A percentile compares a stretch with the other conserved stretches of the same genome.
Evolutionary conservation across 116 monocot genomes (phyloP).

Genomic region (Dioscorea cayenensis): DNA sequence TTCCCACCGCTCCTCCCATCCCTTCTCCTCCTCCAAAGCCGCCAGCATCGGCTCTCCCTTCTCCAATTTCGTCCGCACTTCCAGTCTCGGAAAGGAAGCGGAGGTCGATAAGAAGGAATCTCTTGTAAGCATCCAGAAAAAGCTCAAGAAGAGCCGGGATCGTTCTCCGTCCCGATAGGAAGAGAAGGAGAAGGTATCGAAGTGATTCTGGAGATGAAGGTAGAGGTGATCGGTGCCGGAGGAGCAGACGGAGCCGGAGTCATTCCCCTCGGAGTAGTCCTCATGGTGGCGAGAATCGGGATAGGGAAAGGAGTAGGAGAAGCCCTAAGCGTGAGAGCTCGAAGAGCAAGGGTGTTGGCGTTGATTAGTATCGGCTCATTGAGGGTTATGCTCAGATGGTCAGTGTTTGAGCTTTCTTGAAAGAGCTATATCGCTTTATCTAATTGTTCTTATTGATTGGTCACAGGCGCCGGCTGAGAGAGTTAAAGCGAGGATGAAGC

Average conservation of each 20-base stretch:
- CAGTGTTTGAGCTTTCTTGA: background rate
- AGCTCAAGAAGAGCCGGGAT: slow-evolving; percentile 30
- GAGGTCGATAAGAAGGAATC: slow-evolving; percentile 16
- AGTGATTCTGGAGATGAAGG: slow-evolving; percentile 7
- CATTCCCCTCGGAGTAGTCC: slow-evolving; percentile 6
- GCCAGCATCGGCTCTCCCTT: background rate
- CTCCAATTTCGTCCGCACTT: too few relatives aligned
- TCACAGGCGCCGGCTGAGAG: slow-evolving; percentile 72
- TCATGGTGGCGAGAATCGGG: background rate
- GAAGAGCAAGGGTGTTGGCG: slow-evolving; percentile 7
- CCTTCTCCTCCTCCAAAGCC: slow-evolving; percentile 53
- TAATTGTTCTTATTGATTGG: slow-evolving; percentile 5
- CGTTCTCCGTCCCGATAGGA: slow-evolving; percentile 9
- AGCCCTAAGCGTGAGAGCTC: slow-evolving; percentile 4
- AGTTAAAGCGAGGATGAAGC: slow-evolving; percentile 92
- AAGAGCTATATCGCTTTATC: background rate
- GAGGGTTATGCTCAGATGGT: slow-evolving; percentile 84
- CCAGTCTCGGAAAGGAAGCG: too few relatives aligned
- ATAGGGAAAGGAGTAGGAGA: slow-evolving; percentile 8
- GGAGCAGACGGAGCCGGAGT: background rate
- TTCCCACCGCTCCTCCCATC: slow-evolving; percentile 15
- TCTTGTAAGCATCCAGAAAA: slow-evolving; percentile 39
- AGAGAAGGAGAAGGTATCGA: slow-evolving; percentile 8
- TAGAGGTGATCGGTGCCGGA: background rate
- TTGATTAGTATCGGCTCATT: slow-evolving; percentile 63